Evolutionary conservation across 305 asterid species (phyloP).

Genomic region (Plantago coronopus): DNA sequence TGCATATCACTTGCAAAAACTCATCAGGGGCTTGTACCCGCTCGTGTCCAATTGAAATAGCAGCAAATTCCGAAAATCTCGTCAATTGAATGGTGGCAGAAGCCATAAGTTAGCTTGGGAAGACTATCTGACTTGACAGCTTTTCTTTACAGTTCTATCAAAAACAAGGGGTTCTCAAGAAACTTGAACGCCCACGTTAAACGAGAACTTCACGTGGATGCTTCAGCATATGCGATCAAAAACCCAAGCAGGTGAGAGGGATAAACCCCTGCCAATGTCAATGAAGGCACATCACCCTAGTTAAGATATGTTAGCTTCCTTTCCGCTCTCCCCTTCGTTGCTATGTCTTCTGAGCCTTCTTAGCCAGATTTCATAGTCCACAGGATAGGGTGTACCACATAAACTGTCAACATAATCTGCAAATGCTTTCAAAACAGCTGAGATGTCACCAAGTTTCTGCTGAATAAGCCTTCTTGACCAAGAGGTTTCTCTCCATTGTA

Average conservation of each 20-base stretch:
- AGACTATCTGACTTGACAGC: neutral
- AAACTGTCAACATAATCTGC: conserved; percentile 96
- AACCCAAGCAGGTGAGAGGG: neutral
- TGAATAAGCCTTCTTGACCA: conserved; percentile 95
- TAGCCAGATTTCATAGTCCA: conserved; percentile 81
- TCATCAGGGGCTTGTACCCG: conserved; percentile 10
- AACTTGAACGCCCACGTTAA: too few species aligned
- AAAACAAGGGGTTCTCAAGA: neutral
- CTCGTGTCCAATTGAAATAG: neutral
- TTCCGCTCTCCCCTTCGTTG: conserved; percentile 56
- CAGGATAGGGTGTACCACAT: conserved; percentile 91
- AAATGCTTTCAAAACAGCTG: conserved; percentile 90
- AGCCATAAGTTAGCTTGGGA: neutral
- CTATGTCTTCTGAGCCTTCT: conserved; percentile 72
- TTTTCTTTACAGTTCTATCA: neutral
- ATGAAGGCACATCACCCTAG: conserved; percentile 18
- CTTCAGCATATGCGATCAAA: conserved; percentile 16
- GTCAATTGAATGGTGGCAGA: too few species aligned
- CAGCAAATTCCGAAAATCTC: too few species aligned
- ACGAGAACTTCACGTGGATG: neutral
- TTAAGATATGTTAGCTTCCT: conserved; percentile 47
- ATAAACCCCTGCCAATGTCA: too few species aligned
- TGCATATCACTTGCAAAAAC: conserved; percentile 11
- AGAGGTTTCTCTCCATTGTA: conserved; percentile 83
- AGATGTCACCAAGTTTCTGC: conserved; percentile 87